A percentile compares a stretch with the other conserved stretches of the same genome.
These are phyloP conservation scores for Penicillium maclennaniae DNA, from an alignment of 495 filamentous ascomycete species.

Conservation along the genomic window DNA sequence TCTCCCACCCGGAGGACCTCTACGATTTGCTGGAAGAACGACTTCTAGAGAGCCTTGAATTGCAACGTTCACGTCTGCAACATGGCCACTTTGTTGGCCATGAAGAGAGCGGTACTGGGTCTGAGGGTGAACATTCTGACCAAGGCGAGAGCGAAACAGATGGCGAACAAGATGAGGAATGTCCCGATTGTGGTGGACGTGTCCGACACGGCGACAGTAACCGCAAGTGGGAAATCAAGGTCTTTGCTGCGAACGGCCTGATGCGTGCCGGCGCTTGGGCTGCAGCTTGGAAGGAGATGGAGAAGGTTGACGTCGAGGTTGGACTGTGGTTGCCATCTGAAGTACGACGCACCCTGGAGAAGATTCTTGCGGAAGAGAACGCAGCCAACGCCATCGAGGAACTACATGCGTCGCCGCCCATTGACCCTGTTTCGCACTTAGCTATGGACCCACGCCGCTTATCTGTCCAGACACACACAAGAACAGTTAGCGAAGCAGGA, in stretches of 20 bases:
- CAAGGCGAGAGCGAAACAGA: slow-evolving; percentile 32
- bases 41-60: slow-evolving; percentile 80
- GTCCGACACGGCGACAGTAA: slow-evolving; percentile 43
- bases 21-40: slow-evolving; percentile 91
- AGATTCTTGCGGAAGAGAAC: slow-evolving; percentile 28
- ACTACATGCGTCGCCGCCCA: background rate
- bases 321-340: slow-evolving; percentile 63
- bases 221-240: slow-evolving; percentile 76
- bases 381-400: slow-evolving; percentile 5
- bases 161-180: slow-evolving; percentile 46
- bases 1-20: slow-evolving; percentile 85
- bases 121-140: slow-evolving; percentile 33
- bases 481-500: slow-evolving; percentile 5
- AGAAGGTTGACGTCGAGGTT: slow-evolving; percentile 91
- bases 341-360: slow-evolving; percentile 45
- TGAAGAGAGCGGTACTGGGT: slow-evolving; percentile 32
- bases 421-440: slow-evolving; percentile 14
- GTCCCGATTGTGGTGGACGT: slow-evolving; percentile 56
- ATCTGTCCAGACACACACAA: slow-evolving; percentile 7
- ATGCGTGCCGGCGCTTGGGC: slow-evolving; percentile 91
- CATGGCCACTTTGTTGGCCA: slow-evolving; percentile 66
- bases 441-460: slow-evolving; percentile 5
- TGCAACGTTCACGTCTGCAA: slow-evolving; percentile 67
- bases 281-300: slow-evolving; percentile 95
- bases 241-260: slow-evolving; percentile 90